These are phyloP conservation scores for Friedmanniomyces simplex DNA, from an alignment of 495 filamentous ascomycete species.

Conservation along the genomic window DNA sequence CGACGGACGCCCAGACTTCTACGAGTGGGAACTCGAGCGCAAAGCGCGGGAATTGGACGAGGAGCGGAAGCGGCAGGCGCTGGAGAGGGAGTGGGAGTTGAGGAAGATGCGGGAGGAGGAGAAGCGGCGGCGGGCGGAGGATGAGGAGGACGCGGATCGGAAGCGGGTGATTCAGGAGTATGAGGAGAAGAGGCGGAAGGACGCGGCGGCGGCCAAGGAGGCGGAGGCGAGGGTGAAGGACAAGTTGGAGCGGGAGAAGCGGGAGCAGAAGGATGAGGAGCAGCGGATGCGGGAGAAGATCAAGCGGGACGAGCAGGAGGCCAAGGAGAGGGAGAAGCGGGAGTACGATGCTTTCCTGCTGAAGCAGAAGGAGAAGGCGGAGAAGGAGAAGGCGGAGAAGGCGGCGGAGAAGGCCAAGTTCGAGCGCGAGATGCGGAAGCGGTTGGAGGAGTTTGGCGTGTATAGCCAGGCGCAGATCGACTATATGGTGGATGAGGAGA, in stretches of 20 bases:
- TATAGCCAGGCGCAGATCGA: constrained; percentile 33
- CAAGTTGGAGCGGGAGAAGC: constrained; percentile 25
- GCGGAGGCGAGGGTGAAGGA: constrained; percentile 18
- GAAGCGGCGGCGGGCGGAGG: constrained; percentile 18
- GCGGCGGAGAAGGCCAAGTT: constrained; percentile 38
- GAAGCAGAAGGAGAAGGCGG: constrained; percentile 28
- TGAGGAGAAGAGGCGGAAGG: constrained; percentile 25
- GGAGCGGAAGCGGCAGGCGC: neutral
- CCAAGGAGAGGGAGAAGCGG: constrained; percentile 28
- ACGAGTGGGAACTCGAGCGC: constrained; percentile 17
- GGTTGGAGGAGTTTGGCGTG: constrained; percentile 23
- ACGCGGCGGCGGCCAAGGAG: constrained; percentile 21
- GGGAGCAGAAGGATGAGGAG: constrained; percentile 21
- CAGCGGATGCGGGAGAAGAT: constrained; percentile 23
- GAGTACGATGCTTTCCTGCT: constrained; percentile 24
- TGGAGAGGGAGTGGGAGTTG: constrained; percentile 19
- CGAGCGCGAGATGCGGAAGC: constrained; percentile 30
- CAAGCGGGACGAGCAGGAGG: constrained; percentile 23
- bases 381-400: constrained; percentile 29
- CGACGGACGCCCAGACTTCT: constrained; percentile 4
- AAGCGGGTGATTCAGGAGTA: constrained; percentile 26
- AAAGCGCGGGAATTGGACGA: constrained; percentile 13
- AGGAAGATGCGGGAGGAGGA: constrained; percentile 13
- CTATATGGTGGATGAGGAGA: constrained; percentile 24
- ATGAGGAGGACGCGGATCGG: constrained; percentile 21